Evolutionary conservation across 371 early-diverging fungal genomes (phyloP), one percentile per base, ranked within the genome.

Genomic region (Saksenaea oblongispora): DNA sequence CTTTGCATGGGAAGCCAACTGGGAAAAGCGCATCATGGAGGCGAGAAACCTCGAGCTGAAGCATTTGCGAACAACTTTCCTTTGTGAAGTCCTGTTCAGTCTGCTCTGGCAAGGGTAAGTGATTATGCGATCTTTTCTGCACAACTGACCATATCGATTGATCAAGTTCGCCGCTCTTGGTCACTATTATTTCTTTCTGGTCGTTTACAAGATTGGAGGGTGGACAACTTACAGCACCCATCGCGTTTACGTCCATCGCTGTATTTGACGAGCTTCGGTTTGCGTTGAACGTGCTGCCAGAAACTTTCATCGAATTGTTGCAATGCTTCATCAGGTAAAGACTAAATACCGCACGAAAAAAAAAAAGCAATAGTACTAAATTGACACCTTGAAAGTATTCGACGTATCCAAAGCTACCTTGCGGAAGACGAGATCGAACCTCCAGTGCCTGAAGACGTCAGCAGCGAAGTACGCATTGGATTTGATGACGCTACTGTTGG

Each of bases 341-440:
- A 37, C 14, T 31, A 7, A 0, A 18, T 47, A 47, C 8, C 5
- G 18, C 18, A n/a, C n/a, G n/a, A n/a, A n/a, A n/a, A n/a, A n/a
- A n/a, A 5, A 8, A 28, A 47, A 42, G 34, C 3, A 13, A 36
- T 15, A 0, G 15, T 11, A 17, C 35, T 4, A 5, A 37, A 0
- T 14, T 4, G 24, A 58, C 2, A n/a, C 5, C 13, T 31, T 41
- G 47, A 18, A 18, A 70, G 71, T 34, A 36, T 71, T 22, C 54
- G 60, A 8, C 84, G 95, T 56, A 85, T 95, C 41, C 77, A 86
- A 59, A 66, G 69, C 8, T 85, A 89, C 36, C 76, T 92, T 54
- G 64, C 78, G 15, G 87, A 92, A 90, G 61, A 68, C 88, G 35
- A 74, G 67, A 53, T 69, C 61, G 76, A 71, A 24, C 66, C 69